A percentile compares a stretch with the other conserved stretches of the same genome.
These are phyloP conservation scores for Dioszegia crocea DNA, from an alignment of 768 basidiomycete species.

Conservation along the genomic window DNA sequence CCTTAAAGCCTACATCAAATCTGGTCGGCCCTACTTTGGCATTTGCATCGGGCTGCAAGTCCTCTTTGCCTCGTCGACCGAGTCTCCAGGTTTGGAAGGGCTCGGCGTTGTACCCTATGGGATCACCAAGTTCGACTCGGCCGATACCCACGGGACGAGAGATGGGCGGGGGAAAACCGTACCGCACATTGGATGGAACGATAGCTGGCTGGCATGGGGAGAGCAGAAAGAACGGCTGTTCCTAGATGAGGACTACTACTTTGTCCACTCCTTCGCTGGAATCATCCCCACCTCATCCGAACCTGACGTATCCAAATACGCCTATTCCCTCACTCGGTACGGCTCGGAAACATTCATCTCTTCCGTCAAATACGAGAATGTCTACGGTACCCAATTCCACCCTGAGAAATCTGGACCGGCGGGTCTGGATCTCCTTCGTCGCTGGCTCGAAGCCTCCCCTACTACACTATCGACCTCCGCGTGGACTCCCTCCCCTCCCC, in stretches of 20 bases:
- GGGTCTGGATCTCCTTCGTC: conserved; percentile 71
- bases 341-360: conserved; percentile 90
- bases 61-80: conserved; percentile 79
- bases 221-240: conserved; percentile 45
- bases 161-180: conserved; percentile 64
- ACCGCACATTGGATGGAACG: conserved; percentile 98
- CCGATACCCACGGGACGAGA: conserved; percentile 23
- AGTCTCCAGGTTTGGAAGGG: conserved; percentile 66
- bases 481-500: conserved; percentile 44
- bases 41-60: conserved; percentile 99
- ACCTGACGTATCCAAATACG: conserved; percentile 60
- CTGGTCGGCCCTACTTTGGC: conserved; percentile 82
- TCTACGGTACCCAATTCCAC: conserved; percentile 94
- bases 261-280: conserved; percentile 80
- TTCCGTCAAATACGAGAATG: conserved; percentile 71
- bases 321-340: conserved; percentile 83
- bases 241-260: conserved; percentile 73
- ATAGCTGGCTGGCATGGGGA: conserved; percentile 56
- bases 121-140: conserved; percentile 63
- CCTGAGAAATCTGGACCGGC: conserved; percentile 93
- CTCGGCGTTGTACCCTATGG: conserved; percentile 75
- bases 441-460: conserved; percentile 62
- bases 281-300: conserved; percentile 43
- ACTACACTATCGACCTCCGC: conserved; percentile 23
- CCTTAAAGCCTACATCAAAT: conserved; percentile 71